Base-by-base conservation (phyloP, 805 yeast species). In the Torulaspora gathmanii region DNA sequence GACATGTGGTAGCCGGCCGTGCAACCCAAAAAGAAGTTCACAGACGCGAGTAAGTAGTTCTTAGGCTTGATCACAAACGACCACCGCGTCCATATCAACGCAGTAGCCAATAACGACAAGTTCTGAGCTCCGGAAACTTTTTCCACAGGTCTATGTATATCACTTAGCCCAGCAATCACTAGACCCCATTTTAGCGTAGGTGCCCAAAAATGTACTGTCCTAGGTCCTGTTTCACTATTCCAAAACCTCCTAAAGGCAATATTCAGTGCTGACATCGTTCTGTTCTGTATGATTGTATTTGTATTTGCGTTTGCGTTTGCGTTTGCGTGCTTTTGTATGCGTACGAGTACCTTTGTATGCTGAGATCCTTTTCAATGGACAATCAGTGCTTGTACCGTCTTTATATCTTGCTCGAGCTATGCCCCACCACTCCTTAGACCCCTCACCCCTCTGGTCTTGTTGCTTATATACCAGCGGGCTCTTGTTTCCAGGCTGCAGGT, bases 51-150 rank as follows among this genome's bases (percentile, higher is more conserved):
- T 50, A 93, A 71, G 56, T 76, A 74, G 69, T 91, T 91, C 70
- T 84, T 83, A 33, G 99, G 99, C 53, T 72, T 80, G 62, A 91
- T 91, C 52, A 90, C 93, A 69, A 90, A 78, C 12, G 96, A 89
- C 98, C 98, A 91, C 67, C 99, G 80, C 28, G 99, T 91, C 99
- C 99, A 91, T 58, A 91, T 88, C 43, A 80, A 79, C 44, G 97
- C 99, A 1, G 99, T 91, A 37, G 90, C 89, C 57, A 86, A 75
- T 46, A 91, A 74, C 1, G 98, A 95, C 46, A 61, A 49, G 23
- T 56, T 61, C 44, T 67, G 70, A 19, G 95, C 82, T 46, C 97
- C 96, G 29, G 93, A 82, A 40, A 91, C 74, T 58, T 83, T 82
- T 60, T 91, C 96, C 31, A 88, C 96, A 1, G 99, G 98, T 70